Base-by-base conservation (phyloP, 2,329 filamentous ascomycete species). In the Didymella exigua region DNA sequence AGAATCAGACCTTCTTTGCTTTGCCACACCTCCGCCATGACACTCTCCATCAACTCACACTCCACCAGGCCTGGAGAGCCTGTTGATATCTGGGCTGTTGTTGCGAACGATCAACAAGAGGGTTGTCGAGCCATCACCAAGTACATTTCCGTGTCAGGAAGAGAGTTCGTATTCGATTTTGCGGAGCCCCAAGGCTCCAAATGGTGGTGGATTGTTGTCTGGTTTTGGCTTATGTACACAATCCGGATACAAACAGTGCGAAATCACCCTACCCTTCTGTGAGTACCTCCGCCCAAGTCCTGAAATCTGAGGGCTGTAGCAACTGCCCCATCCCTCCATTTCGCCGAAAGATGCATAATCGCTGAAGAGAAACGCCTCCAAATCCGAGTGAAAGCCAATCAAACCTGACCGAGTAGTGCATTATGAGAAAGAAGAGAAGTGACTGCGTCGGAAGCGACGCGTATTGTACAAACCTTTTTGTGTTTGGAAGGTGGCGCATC, bases 171-270 rank as follows among this genome's bases (percentile, higher is more conserved):
- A n/a, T n/a, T n/a, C 50, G 50, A 23, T 52, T 49, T 52, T 31
- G 43, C 46, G 49, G 52, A 62, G 56, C 52, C 54, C 54, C 57
- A 57, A 56, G 54, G 62, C 62, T 55, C 59, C 60, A 66, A 63
- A 65, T 58, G 21, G 44, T 59, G 57, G 56, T 65, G 58, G 42
- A 63, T 68, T 68, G 44, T 44, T 63, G 52, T 64, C 58, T 61
- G 53, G 34, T 46, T 54, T 49, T 44, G 37, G 27, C 10, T 54
- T 62, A 65, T 61, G 49, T 67, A 65, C 65, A 65, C 56, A 45
- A 46, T 33, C 30, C 48, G 49, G 38, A 9, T 46, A 26, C 49
- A 31, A 13, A 18, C 55, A 45, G 30, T 37, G 36, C n/a, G 23
- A 34, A 33, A 42, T n/a, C 26, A 34, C 8, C 30, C 8, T 19